phyloP scores from a whole-genome alignment of 352 stramenopile genomes.

The Phytophthora boehmeriae region DNA sequence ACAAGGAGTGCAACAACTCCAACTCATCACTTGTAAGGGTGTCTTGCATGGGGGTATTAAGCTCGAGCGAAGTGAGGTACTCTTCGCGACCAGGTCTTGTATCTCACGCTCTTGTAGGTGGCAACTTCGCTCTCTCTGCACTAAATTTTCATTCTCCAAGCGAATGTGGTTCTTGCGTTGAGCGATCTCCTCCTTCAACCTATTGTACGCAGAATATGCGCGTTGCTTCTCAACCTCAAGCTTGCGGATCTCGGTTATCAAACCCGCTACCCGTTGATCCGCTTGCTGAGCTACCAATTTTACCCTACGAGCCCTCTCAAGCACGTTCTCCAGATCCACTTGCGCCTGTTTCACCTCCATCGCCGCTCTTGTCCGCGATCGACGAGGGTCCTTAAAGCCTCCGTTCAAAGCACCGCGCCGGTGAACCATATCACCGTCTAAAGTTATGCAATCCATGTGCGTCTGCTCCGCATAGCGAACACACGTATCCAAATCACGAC shows the following conservation, averaged over 20 bases:
- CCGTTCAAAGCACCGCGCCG: constrained; percentile 96
- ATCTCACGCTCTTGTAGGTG: constrained; percentile 70
- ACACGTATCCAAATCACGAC: constrained; percentile 92
- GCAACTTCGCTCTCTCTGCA: constrained; percentile 63
- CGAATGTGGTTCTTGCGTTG: constrained; percentile 79
- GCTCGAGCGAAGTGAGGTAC: constrained; percentile 52
- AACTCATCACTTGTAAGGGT: constrained; percentile 62
- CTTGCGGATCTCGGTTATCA: constrained; percentile 88
- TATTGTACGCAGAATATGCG: constrained; percentile 70
- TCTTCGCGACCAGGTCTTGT: constrained; percentile 58
- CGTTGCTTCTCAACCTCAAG: constrained; percentile 81
- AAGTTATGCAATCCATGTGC: constrained; percentile 98
- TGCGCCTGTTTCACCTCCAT: constrained; percentile 86
- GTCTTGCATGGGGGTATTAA: constrained; percentile 82
- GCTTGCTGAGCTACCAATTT: constrained; percentile 90
- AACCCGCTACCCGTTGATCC: constrained; percentile 85
- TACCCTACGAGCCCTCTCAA: constrained; percentile 80
- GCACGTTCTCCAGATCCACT: constrained; percentile 68
- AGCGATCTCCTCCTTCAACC: constrained; percentile 84
- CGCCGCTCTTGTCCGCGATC: constrained; percentile 79
- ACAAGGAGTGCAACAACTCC: constrained; percentile 60
- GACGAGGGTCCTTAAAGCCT: constrained; percentile 94
- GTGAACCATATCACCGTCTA: constrained; percentile 98
- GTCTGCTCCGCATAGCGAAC: constrained; percentile 75
- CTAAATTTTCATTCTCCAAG: constrained; percentile 54